Conservation (phyloP, 441 rosid genomes). For the Rhodomyrtus psidioides region DNA sequence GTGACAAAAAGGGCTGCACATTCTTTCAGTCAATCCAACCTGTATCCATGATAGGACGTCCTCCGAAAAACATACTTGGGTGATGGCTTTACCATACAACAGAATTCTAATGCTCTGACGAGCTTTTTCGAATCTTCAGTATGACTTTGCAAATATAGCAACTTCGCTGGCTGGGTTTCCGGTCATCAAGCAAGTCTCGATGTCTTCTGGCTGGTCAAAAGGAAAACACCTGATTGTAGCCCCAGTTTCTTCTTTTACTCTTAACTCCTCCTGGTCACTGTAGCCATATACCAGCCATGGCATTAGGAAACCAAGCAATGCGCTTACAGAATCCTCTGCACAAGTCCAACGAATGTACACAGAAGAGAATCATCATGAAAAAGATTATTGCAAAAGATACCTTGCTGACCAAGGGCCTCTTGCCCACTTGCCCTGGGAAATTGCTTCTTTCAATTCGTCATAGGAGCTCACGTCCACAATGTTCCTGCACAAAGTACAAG, state of each 20-base stretch:
- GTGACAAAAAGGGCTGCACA: neutral
- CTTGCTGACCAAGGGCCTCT: slow-evolving; percentile 94
- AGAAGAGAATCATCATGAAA: neutral
- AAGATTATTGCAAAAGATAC: slow-evolving; percentile 11
- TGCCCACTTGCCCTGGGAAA: slow-evolving; percentile 81
- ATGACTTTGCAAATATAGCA: slow-evolving; percentile 89
- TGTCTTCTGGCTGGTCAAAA: slow-evolving; percentile 62
- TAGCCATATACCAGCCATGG: neutral
- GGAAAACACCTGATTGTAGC: slow-evolving; percentile 92
- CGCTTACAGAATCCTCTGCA: neutral
- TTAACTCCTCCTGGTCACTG: slow-evolving; percentile 69
- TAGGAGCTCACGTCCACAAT: slow-evolving; percentile 83
- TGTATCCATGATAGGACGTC: neutral
- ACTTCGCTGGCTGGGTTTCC: slow-evolving; percentile 79
- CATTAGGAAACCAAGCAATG: neutral
- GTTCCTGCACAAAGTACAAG: slow-evolving; percentile 43
- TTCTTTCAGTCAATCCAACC: neutral
- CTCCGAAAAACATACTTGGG: neutral
- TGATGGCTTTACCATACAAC: slow-evolving; percentile 26
- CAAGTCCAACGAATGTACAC: neutral
- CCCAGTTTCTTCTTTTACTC: slow-evolving; percentile 91
- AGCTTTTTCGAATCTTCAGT: slow-evolving; percentile 16
- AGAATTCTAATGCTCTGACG: slow-evolving; percentile 13
- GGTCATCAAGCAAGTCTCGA: slow-evolving; percentile 72
- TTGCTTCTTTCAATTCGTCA: slow-evolving; percentile 66